Evolutionary conservation across 768 basidiomycete species (phyloP).

Genomic region (Rhizopogon vesiculosus): DNA sequence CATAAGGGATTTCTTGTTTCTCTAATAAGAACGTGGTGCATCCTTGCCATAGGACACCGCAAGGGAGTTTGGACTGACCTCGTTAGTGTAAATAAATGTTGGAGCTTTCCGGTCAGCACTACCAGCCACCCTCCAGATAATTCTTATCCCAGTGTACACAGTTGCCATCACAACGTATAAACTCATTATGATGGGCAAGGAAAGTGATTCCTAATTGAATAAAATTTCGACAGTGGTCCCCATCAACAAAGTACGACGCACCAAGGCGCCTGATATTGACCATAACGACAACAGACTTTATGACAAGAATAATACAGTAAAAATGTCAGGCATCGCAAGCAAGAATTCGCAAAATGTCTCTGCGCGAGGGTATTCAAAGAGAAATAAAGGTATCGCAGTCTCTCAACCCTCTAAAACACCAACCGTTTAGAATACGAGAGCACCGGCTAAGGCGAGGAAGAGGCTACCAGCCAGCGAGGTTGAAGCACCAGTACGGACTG

Average conservation of each 20-base stretch:
- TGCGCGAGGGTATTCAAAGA: slow-evolving; percentile 1
- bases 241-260: slow-evolving; percentile 1
- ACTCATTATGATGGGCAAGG: too few relatives aligned
- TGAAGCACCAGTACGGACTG: slow-evolving; percentile 15
- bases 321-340: slow-evolving; percentile 7
- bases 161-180: too few relatives aligned
- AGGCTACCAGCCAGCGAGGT: slow-evolving; percentile 15
- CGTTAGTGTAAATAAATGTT: too few relatives aligned
- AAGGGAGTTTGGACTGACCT: too few relatives aligned
- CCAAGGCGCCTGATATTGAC: neutral
- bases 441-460: slow-evolving; percentile 17
- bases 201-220: too few relatives aligned
- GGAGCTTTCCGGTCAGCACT: too few relatives aligned
- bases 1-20: too few relatives aligned
- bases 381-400: neutral
- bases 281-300: neutral
- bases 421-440: slow-evolving; percentile 13
- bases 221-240: too few relatives aligned
- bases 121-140: too few relatives aligned
- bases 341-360: slow-evolving; percentile 1
- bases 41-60: too few relatives aligned
- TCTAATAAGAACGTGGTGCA: too few relatives aligned
- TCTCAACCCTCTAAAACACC: slow-evolving; percentile 2
- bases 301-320: slow-evolving; percentile 15
- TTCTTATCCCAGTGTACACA: too few relatives aligned